Conservation (phyloP, 495 filamentous ascomycete species). For the Trichoderma orchidacearum region DNA sequence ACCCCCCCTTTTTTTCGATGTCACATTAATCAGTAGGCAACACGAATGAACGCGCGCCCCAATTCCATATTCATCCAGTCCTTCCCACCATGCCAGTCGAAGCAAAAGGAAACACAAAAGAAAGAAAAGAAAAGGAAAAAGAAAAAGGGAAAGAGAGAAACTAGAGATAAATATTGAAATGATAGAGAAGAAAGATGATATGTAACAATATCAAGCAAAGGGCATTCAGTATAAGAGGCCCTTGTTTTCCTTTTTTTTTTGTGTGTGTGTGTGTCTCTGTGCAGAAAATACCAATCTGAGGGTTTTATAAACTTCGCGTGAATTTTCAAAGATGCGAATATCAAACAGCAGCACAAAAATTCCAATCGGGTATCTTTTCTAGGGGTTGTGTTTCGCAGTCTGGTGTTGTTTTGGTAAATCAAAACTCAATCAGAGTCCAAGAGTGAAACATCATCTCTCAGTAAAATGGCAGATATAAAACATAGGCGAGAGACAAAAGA, state of each 20-base stretch:
- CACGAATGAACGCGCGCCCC: background rate
- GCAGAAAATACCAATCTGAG: background rate
- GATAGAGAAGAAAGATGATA: background rate
- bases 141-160: background rate
- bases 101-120: background rate
- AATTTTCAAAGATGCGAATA: background rate
- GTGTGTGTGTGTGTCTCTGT: background rate
- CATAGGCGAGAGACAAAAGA: no score
- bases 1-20: background rate
- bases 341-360: background rate
- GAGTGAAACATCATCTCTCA: no score
- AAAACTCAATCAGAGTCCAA: no score
- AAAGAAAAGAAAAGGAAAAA: background rate
- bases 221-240: background rate
- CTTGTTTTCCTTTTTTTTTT: background rate
- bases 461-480: no score
- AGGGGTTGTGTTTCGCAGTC: background rate
- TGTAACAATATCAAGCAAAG: background rate
- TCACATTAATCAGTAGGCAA: background rate
- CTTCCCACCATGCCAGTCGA: background rate
- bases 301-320: background rate
- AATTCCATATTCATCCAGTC: background rate
- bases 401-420: background rate
- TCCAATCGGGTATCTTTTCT: conserved; percentile 2
- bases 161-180: background rate